Base-by-base conservation (phyloP, 2,329 filamentous ascomycete species). In the Calycina herbarum region DNA sequence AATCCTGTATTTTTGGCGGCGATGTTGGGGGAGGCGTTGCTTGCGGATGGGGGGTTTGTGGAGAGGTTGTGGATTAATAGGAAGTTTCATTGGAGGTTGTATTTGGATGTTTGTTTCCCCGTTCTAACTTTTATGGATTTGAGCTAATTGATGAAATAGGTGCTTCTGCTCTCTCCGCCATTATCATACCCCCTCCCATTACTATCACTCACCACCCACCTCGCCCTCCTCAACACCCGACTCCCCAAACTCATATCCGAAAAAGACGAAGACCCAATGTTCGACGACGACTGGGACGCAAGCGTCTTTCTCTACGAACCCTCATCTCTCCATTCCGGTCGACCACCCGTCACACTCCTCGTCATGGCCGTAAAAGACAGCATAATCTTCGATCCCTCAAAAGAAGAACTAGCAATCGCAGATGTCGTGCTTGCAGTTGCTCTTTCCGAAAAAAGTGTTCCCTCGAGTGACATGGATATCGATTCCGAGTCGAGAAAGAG, bases 271-370 rank as follows among this genome's bases (percentile, higher is more conserved):
- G 95, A 99, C 73, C 95, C 95, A 13, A 89, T 97, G 76, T 99
- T 99, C 79, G 91, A 97, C 80, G 95, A 99, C 79, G 95, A 99
- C 80, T 99, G 95, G 95, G 92, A 91, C 69, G 91, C 90, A 17
- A 89, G 93, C 0, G 84, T 87, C 20, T 89, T 88, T 65, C 81
- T 99, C 35, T 99, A 96, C 79, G 86, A 89, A 59, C 95, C 95
- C 27, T n/a, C 48, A 54, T 54, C 56, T 20, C 27, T 20, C 8
- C 56, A 31, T 15, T 17, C 27, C n/a, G 27, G 27, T 17, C 56
- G 27, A 5, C 56, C 56, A 4, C 93, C 95, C 0, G 86, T 99
- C 64, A 97, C 94, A 3, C 85, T 99, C 24, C 89, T 99, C 11
- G 93, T 98, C 64, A 90, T 96, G 77, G 87, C 91, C 2, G 89